A percentile compares a stretch with the other conserved stretches of the same genome.
phyloP scores from a whole-genome alignment of 768 basidiomycete species.

The Boletus rubropictus region DNA sequence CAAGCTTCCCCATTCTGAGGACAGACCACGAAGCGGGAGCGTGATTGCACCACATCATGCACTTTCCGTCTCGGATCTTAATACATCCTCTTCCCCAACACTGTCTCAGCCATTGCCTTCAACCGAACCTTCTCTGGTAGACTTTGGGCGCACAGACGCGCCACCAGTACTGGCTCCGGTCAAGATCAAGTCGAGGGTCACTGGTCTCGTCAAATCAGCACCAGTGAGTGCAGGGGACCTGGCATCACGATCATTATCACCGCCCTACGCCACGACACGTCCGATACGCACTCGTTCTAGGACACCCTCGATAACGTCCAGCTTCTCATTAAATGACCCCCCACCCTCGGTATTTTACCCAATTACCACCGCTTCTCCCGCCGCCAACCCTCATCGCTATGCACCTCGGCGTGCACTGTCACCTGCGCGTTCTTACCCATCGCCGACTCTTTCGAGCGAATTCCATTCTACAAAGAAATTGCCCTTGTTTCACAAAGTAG shows the following conservation, averaged over 20 bases:
- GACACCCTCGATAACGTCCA: constrained; percentile 28
- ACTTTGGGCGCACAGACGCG: constrained; percentile 10
- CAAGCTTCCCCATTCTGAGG: constrained; percentile 28
- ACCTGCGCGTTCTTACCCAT: constrained; percentile 29
- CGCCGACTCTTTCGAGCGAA: constrained; percentile 25
- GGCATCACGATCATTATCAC: constrained; percentile 37
- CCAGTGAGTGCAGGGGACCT: constrained; percentile 19
- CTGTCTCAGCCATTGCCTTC: constrained; percentile 14
- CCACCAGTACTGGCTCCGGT: constrained; percentile 21
- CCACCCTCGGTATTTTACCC: constrained; percentile 41
- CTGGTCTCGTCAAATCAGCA: constrained; percentile 38
- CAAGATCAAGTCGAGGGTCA: constrained; percentile 60
- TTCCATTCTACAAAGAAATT: constrained; percentile 12
- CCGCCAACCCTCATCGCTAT: constrained; percentile 57
- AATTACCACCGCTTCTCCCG: constrained; percentile 49
- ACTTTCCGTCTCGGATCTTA: constrained; percentile 22
- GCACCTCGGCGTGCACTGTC: constrained; percentile 32
- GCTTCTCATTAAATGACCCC: constrained; percentile 23
- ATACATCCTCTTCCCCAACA: constrained; percentile 11
- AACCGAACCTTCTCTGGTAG: constrained; percentile 10
- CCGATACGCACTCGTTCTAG: constrained; percentile 24
- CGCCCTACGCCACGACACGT: constrained; percentile 30
- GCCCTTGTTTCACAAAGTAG: constrained; percentile 35
- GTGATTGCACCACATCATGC: constrained; percentile 23
- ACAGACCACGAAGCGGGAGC: constrained; percentile 30